Conservation (phyloP, 2,329 filamentous ascomycete genomes). For the Ambrosiella xylebori region DNA sequence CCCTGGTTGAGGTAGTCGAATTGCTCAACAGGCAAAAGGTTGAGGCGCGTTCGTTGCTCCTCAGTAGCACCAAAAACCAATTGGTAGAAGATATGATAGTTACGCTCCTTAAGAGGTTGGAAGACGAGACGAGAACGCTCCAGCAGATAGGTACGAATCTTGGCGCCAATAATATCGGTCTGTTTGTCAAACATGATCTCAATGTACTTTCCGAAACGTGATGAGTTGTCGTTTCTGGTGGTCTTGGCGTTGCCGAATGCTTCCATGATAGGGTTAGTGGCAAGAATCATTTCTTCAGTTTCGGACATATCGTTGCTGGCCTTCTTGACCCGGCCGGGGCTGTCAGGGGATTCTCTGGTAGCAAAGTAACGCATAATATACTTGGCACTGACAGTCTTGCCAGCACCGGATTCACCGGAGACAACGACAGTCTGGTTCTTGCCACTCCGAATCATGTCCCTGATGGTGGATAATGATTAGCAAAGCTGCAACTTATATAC, state of each 20-base stretch:
- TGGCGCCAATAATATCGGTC: constrained; percentile 93
- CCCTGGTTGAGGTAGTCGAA: constrained; percentile 96
- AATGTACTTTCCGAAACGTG: constrained; percentile 97
- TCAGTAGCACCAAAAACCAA: constrained; percentile 84
- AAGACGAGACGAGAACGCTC: constrained; percentile 94
- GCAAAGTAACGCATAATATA: constrained; percentile 99
- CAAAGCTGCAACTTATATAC: constrained; percentile 16
- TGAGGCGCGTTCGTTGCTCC: constrained; percentile 61
- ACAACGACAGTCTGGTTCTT: constrained; percentile 98
- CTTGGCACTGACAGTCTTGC: constrained; percentile 97
- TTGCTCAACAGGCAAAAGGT: constrained; percentile 66
- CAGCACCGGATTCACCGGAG: constrained; percentile 96
- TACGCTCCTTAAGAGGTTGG: constrained; percentile 90
- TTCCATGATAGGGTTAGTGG: constrained; percentile 99
- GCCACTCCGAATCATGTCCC: constrained; percentile 89
- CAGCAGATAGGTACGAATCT: constrained; percentile 88
- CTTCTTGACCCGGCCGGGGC: constrained; percentile 58
- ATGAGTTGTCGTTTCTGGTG: constrained; percentile 98
- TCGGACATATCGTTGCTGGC: constrained; percentile 78
- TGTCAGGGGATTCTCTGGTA: constrained; percentile 83
- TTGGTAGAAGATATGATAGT: constrained; percentile 99
- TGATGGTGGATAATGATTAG: constrained; percentile 20
- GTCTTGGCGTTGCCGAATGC: constrained; percentile 99
- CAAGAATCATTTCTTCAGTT: constrained; percentile 95
- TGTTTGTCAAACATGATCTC: constrained; percentile 97